Evolutionary conservation across 2,329 filamentous ascomycete species (phyloP).

Genomic region (Alternaria alternata): DNA sequence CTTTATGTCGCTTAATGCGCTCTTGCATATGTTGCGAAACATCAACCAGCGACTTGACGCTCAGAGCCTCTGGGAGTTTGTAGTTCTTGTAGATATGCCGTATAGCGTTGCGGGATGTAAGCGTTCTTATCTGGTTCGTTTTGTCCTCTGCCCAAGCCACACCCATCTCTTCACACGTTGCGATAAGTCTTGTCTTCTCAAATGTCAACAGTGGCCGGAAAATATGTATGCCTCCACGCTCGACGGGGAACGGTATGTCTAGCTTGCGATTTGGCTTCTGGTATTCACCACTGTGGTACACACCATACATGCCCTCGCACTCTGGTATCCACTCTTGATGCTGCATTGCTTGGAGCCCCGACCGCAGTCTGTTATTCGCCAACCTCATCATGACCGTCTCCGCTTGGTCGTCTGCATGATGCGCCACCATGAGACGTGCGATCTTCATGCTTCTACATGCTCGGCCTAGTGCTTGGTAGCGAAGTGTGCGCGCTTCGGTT

Average conservation of each 20-base stretch:
- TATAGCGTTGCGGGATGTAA: slow-evolving; percentile 84
- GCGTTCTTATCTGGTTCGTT: slow-evolving; percentile 79
- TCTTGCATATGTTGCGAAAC: slow-evolving; percentile 58
- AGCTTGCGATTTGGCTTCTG: slow-evolving; percentile 14
- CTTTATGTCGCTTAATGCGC: slow-evolving; percentile 60
- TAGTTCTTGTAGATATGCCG: slow-evolving; percentile 69
- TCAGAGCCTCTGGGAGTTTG: slow-evolving; percentile 73
- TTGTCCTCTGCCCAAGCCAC: slow-evolving; percentile 83
- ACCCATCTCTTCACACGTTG: slow-evolving; percentile 73
- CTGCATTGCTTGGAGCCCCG: slow-evolving; percentile 77
- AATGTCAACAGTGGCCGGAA: slow-evolving; percentile 76
- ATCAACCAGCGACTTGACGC: slow-evolving; percentile 65
- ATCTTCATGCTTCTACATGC: slow-evolving; percentile 64
- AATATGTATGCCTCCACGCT: slow-evolving; percentile 71
- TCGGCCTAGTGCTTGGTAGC: slow-evolving; percentile 75
- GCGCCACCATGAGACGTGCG: slow-evolving; percentile 75
- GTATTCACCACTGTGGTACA: slow-evolving; percentile 57
- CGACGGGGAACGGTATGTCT: slow-evolving; percentile 53
- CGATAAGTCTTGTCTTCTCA: slow-evolving; percentile 75
- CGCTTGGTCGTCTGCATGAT: slow-evolving; percentile 90
- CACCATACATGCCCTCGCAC: slow-evolving; percentile 76
- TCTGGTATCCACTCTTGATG: slow-evolving; percentile 77
- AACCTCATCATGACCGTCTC: slow-evolving; percentile 89
- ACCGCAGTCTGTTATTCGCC: slow-evolving; percentile 69
- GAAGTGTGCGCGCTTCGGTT: slow-evolving; percentile 73